Evolutionary conservation across 352 stramenopile species (phyloP), one percentile per base, ranked within the genome.

Genomic region (Phytopythium vexans): DNA sequence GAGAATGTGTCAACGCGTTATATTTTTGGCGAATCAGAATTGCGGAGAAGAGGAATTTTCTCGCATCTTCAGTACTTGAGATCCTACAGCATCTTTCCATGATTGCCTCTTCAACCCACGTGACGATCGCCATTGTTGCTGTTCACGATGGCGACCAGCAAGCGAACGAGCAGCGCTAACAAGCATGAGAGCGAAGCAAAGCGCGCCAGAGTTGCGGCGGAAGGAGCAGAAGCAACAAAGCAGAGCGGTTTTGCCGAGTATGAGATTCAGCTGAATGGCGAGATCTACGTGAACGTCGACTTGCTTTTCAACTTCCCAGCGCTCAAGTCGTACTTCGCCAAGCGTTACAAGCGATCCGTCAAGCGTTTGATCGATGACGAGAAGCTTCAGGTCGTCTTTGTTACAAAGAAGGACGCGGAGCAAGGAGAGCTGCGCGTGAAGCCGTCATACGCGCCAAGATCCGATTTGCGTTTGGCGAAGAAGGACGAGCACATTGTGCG

Each of bases 271-370:
- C 32, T 52, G 32, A 33, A n/a, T 31, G 46, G 15, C 32, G 46
- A 52, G 32, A 52, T 52, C 31, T 52, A 41, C 33, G 32, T 52
- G 10, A 52, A 52, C 46, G 46, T 52, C 46, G 46, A 41, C 15
- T 5, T 41, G 33, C 34, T 52, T 4, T 52, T 52, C 46, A 35
- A 38, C 14, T 52, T 15, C 32, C 32, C 46, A 41, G 46, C 31
- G 46, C 33, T 52, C 16, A 39, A 52, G 4, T 8, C 32, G 31
- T 52, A 41, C 46, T 52, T 52, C 46, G 8, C 34, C 46, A 52
- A 52, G 46, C 46, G 46, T 33, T 52, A 52, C 33, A 40, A 52
- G 32, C 46, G 32, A 39, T 41, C 46, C 37, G 46, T 52, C 11
- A 41, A 41, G 46, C 8, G 15, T 9, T 52, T 40, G 31, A 52